phyloP scores from a whole-genome alignment of 169 alveolate species.

The Plasmodium malariae region DNA sequence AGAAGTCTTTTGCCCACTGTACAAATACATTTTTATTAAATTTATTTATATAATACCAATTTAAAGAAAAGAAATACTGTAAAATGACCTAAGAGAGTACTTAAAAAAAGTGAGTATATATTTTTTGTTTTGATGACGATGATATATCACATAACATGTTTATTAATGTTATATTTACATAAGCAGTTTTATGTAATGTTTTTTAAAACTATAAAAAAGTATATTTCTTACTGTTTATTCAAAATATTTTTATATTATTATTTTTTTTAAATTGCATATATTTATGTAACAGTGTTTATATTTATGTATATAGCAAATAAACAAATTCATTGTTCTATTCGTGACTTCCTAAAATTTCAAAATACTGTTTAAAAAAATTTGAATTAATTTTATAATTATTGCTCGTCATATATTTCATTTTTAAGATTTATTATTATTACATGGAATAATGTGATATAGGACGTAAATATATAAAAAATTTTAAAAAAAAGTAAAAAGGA shows the following conservation, averaged over 20 bases:
- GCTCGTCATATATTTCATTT: not conserved
- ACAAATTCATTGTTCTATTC: not conserved
- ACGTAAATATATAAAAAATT: not conserved
- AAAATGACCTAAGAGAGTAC: not conserved
- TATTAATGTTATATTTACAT: too few species aligned
- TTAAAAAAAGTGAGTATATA: too few species aligned
- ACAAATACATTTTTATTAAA: not conserved
- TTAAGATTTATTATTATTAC: constrained; percentile 16
- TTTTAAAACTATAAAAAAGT: too few species aligned
- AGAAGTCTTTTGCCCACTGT: not conserved
- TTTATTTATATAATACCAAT: not conserved
- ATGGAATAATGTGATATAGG: constrained; percentile 17
- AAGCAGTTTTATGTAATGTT: too few species aligned
- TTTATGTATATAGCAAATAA: not conserved
- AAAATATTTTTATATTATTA: too few species aligned
- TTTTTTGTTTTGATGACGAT: too few species aligned
- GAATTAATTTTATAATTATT: constrained; percentile 2
- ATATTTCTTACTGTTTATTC: too few species aligned
- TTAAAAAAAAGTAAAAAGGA: constrained; percentile 12
- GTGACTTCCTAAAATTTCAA: constrained; percentile 14
- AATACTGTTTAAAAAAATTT: constrained; percentile 2
- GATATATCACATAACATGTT: too few species aligned
- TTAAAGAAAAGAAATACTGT: not conserved
- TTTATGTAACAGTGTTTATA: not conserved
- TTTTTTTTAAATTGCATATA: too few species aligned